Conservation (phyloP, 177 flowering plant species). For the Vitis hybrid region DNA sequence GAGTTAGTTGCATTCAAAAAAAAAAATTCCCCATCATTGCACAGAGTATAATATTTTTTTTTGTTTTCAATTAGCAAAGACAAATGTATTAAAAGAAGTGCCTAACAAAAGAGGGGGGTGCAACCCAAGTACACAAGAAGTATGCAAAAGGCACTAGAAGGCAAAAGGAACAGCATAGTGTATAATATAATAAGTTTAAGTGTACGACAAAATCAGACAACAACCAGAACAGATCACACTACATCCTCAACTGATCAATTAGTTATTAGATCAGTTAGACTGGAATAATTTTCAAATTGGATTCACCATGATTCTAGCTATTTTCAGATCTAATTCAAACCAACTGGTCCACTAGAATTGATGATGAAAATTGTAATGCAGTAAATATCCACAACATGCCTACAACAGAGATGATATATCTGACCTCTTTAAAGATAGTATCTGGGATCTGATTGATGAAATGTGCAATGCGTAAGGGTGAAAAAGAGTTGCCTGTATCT, state of each 20-base stretch:
- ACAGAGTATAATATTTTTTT: too few species aligned
- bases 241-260: neutral
- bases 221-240: neutral
- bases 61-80: too few species aligned
- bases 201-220: too few species aligned
- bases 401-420: neutral
- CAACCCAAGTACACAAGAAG: too few species aligned
- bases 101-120: too few species aligned
- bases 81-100: too few species aligned
- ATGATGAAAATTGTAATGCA: slow-evolving; percentile 4
- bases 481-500: slow-evolving; percentile 81
- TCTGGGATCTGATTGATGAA: slow-evolving; percentile 25
- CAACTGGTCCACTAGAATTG: too few species aligned
- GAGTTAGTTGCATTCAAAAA: neutral
- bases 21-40: too few species aligned
- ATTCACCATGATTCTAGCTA: neutral
- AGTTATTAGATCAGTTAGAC: neutral
- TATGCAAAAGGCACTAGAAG: too few species aligned
- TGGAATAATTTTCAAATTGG: neutral
- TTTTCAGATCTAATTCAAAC: neutral
- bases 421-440: slow-evolving; percentile 26
- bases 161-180: too few species aligned
- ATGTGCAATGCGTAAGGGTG: slow-evolving; percentile 54
- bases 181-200: too few species aligned
- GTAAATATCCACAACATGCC: neutral